Evolutionary conservation across 1,139 yeast species (phyloP).

Genomic region (Lodderomyces metapsilosis): DNA sequence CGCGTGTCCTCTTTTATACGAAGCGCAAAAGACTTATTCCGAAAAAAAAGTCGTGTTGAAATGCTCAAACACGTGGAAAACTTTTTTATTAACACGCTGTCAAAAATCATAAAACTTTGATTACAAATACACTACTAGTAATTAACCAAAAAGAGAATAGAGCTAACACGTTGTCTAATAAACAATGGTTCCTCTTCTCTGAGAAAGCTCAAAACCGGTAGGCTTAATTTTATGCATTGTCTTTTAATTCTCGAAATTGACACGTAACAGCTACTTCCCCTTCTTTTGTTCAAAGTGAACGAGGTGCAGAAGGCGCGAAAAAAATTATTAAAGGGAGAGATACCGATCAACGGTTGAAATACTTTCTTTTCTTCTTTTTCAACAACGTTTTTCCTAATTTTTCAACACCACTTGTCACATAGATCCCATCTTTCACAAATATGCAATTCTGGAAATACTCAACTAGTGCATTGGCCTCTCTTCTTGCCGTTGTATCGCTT

Average conservation of each 20-base stretch:
- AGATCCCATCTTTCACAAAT: constrained; percentile 5
- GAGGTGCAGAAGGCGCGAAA: too few species aligned
- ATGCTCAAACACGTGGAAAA: too few species aligned
- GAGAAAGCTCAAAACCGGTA: background rate
- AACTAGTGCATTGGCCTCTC: constrained; percentile 36
- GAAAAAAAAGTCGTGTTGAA: too few species aligned
- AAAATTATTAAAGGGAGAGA: constrained; percentile 1
- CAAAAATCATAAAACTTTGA: background rate
- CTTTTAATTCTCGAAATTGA: background rate
- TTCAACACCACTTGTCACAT: background rate
- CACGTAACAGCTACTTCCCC: background rate
- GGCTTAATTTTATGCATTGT: background rate
- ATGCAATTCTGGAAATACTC: constrained; percentile 47
- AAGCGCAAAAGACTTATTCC: background rate
- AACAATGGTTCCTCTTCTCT: background rate
- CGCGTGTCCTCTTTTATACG: too few species aligned
- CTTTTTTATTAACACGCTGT: background rate
- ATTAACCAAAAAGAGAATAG: too few species aligned
- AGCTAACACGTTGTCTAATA: background rate
- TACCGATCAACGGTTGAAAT: background rate
- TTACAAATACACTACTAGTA: background rate
- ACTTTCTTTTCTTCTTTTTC: background rate
- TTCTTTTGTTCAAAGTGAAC: too few species aligned
- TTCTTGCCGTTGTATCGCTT: constrained; percentile 37
- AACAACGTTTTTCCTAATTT: too few species aligned